phyloP scores from a whole-genome alignment of 768 basidiomycete species.

The Pisolithus sp. region DNA sequence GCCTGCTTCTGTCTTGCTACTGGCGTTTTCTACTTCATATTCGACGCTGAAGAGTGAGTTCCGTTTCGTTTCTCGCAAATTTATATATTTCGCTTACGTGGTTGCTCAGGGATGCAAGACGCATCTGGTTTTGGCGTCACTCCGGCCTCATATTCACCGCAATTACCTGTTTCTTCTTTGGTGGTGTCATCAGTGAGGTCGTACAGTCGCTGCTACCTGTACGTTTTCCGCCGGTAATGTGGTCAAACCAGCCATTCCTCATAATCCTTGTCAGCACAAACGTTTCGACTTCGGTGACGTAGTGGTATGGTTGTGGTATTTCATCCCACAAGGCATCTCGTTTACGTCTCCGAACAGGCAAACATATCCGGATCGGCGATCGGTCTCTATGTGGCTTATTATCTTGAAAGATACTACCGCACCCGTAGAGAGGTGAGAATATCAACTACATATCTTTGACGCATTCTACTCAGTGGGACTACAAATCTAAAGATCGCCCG shows the following conservation, averaged over 20 bases:
- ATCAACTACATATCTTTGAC: not conserved
- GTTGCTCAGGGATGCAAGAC: conserved; percentile 57
- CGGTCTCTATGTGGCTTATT: conserved; percentile 59
- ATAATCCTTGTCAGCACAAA: conserved; percentile 44
- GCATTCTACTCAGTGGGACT: not conserved
- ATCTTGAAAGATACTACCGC: conserved; percentile 72
- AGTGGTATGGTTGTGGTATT: conserved; percentile 38
- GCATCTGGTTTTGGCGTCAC: conserved; percentile 86
- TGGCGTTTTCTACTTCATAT: conserved; percentile 78
- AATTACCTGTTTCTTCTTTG: conserved; percentile 70
- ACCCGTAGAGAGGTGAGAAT: conserved; percentile 65
- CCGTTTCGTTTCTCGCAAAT: not conserved
- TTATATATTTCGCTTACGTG: not conserved
- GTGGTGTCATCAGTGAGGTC: conserved; percentile 75
- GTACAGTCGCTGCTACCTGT: conserved; percentile 77
- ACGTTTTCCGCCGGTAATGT: conserved; percentile 15
- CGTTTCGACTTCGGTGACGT: conserved; percentile 70
- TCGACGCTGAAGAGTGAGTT: conserved; percentile 82
- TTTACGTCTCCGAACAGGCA: conserved; percentile 42
- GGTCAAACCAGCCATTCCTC: not conserved
- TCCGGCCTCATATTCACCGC: conserved; percentile 61
- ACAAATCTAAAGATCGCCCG: conserved; percentile 53
- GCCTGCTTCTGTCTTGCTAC: conserved; percentile 72
- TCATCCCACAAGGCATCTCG: conserved; percentile 7
- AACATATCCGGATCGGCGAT: conserved; percentile 69